Conservation (phyloP, 805 yeast genomes). For the Debaryomyces prosopidis region DNA sequence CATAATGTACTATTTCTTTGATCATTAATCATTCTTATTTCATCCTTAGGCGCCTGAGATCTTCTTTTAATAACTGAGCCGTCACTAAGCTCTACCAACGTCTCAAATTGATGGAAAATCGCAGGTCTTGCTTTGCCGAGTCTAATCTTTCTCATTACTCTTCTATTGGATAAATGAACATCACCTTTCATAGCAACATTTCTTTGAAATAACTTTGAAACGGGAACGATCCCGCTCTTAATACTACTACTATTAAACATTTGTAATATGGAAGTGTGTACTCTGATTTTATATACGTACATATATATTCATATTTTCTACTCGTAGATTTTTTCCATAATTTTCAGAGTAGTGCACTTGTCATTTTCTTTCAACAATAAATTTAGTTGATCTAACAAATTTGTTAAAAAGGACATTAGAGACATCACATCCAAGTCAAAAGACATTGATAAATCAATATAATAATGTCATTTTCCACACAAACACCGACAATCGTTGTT, state of each 20-base stretch:
- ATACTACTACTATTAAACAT: not conserved
- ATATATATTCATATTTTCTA: no score
- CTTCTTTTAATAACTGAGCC: constrained; percentile 86
- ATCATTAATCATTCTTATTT: constrained; percentile 81
- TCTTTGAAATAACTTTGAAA: constrained; percentile 10
- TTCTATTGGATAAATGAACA: constrained; percentile 44
- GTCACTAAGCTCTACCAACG: constrained; percentile 86
- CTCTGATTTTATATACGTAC: no score
- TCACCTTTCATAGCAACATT: constrained; percentile 30
- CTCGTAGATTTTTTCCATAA: not conserved
- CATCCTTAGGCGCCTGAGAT: constrained; percentile 86
- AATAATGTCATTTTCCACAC: constrained; percentile 82
- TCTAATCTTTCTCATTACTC: constrained; percentile 68
- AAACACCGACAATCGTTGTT: constrained; percentile 97
- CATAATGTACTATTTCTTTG: constrained; percentile 84
- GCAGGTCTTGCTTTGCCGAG: constrained; percentile 93
- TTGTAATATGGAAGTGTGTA: not conserved
- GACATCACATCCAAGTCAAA: not conserved
- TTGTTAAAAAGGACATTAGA: not conserved
- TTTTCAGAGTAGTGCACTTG: not conserved
- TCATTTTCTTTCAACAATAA: not conserved
- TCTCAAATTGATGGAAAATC: constrained; percentile 86
- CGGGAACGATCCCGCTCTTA: not conserved
- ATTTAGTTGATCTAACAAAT: constrained; percentile 2
- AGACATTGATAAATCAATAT: not conserved